phyloP scores from a whole-genome alignment of 495 filamentous ascomycete species.

The Penicillium subrubescens region DNA sequence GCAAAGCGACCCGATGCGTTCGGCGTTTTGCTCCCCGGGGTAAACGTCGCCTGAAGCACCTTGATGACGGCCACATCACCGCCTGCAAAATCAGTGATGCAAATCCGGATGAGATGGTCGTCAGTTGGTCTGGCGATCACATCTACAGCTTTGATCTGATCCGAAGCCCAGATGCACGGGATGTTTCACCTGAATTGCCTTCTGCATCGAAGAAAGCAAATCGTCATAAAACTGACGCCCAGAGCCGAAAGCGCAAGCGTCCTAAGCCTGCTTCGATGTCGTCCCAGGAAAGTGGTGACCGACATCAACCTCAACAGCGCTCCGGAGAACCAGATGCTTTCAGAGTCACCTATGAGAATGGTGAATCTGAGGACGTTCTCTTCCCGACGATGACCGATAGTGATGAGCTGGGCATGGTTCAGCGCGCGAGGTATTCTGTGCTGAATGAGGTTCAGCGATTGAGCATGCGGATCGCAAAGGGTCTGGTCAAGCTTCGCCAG shows the following conservation, averaged over 20 bases:
- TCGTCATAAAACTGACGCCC: slow-evolving; percentile 37
- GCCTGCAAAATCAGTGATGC: slow-evolving; percentile 80
- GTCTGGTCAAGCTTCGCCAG: slow-evolving; percentile 58
- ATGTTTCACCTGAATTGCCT: slow-evolving; percentile 25
- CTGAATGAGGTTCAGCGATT: slow-evolving; percentile 53
- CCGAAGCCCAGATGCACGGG: slow-evolving; percentile 59
- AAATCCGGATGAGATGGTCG: slow-evolving; percentile 72
- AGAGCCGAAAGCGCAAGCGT: slow-evolving; percentile 60
- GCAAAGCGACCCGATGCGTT: slow-evolving; percentile 68
- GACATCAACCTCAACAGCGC: slow-evolving; percentile 46
- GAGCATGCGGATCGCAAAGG: slow-evolving; percentile 57
- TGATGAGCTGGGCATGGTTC: slow-evolving; percentile 33
- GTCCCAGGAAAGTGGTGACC: slow-evolving; percentile 45
- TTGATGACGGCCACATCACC: slow-evolving; percentile 68
- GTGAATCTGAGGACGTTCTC: slow-evolving; percentile 59
- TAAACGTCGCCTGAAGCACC: slow-evolving; percentile 51
- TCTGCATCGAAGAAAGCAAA: slow-evolving; percentile 19
- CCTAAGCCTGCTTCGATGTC: slow-evolving; percentile 46
- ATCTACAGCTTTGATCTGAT: slow-evolving; percentile 76
- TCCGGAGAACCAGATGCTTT: slow-evolving; percentile 42
- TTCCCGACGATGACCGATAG: slow-evolving; percentile 38
- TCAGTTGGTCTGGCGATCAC: slow-evolving; percentile 74
- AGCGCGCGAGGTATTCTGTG: slow-evolving; percentile 45
- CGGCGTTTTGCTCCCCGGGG: slow-evolving; percentile 68
- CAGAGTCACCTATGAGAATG: slow-evolving; percentile 62